Base-by-base conservation (phyloP, 1,284 basidiomycete species). In the Amylostereum areolatum region DNA sequence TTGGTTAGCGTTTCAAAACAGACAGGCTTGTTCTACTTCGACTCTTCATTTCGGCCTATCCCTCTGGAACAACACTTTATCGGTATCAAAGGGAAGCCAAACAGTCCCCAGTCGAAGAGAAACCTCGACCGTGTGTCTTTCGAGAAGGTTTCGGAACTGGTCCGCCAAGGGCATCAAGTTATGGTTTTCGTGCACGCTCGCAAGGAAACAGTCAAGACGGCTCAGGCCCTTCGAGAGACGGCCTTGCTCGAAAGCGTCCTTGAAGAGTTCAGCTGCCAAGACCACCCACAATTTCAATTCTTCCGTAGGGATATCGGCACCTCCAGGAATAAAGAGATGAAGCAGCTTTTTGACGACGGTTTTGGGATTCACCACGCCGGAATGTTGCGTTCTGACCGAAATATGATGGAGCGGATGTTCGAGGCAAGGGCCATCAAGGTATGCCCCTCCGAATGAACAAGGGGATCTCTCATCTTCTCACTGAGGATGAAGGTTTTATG, bases 181-280 rank as follows among this genome's bases (percentile, higher is more conserved):
- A 99, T 99, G 96, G 93, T 99, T 0, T 99, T 99, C 48, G 97
- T 99, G 8, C 97, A 99, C 66, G 93, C 97, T 12, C 82, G 97
- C 29, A 99, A 97, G 67, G 97, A 99, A 62, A 99, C 97, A 0
- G 97, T 99, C 53, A 97, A 97, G 64, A 84, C 92, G 0, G 94
- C 95, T 0, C 72, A 85, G 60, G 81, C 79, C n/a, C 74, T 99
- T 11, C 84, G 85, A 51, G 97, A 99, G 56, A 79, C 87, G 54
- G 87, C 93, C 0, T 63, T 80, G 6, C 67, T 75, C 12, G 92
- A 97, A 57, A 91, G 85, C 0, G 77, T 77, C 39, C 61, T 79
- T 7, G 91, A 91, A 33, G 75, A 90, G 34, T 93, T 97, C 63
- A 87, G 79, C 52, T 89, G 88, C 51, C 74, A 83, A 57, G 85